Percentiles rank a stretch among this genome's conserved stretches.
These are phyloP conservation scores for Amanita pallidorosea DNA, from an alignment of 768 basidiomycete genomes.

Conservation along the genomic window DNA sequence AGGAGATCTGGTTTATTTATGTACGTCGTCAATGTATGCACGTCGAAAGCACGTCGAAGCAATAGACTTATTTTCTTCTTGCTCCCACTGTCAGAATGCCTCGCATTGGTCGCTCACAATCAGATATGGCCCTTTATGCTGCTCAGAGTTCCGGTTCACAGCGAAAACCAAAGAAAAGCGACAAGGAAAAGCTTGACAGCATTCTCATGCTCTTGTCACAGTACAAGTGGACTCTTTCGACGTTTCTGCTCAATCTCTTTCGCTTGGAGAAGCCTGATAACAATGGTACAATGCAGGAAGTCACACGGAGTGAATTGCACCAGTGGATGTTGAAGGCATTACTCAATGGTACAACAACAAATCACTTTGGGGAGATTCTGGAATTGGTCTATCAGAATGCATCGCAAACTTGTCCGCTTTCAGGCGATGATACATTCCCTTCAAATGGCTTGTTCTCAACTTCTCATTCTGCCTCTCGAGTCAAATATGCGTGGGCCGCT, in stretches of 20 bases:
- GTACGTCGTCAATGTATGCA: too few relatives aligned
- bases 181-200: neutral
- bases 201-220: neutral
- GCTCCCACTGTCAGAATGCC: neutral
- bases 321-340: neutral
- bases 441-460: neutral
- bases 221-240: neutral
- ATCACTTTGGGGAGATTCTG: neutral
- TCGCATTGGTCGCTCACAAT: neutral
- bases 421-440: neutral
- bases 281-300: neutral
- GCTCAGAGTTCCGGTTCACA: neutral
- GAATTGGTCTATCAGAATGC: neutral
- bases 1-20: too few relatives aligned
- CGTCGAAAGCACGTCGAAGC: neutral
- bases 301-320: neutral
- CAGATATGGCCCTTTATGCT: neutral
- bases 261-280: neutral
- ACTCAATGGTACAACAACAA: neutral
- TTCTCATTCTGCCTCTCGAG: neutral
- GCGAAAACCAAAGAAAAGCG: neutral
- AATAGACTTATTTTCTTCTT: neutral
- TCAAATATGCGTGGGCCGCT: slow-evolving; percentile 9
- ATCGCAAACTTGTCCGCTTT: neutral
- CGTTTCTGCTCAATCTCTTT: neutral